Evolutionary conservation across 73 alveolate species (phyloP).

Genomic region (Tetrahymena elliotti): DNA sequence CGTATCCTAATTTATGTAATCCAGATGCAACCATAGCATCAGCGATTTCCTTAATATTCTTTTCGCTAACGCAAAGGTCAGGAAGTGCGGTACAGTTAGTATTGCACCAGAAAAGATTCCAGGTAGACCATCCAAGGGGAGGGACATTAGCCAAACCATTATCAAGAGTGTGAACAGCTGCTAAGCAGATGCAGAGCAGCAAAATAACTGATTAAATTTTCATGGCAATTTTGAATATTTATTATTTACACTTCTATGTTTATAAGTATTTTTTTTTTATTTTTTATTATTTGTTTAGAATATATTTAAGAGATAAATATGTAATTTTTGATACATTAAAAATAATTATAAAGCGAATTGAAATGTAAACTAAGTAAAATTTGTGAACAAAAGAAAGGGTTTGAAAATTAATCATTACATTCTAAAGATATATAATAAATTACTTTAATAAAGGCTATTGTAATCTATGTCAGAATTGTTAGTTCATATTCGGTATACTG

Average conservation of each 20-base stretch:
- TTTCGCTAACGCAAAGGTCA: constrained; percentile 37
- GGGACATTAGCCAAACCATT: constrained; percentile 73
- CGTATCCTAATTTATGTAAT: constrained; percentile 59
- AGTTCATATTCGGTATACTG: too few relatives aligned
- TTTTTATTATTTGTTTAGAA: background rate
- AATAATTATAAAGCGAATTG: too few relatives aligned
- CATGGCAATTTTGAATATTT: background rate
- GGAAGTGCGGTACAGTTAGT: background rate
- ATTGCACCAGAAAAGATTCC: constrained; percentile 70
- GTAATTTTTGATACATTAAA: background rate
- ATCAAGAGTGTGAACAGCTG: constrained; percentile 28
- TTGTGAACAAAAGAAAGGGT: background rate
- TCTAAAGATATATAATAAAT: too few relatives aligned
- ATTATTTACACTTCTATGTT: background rate
- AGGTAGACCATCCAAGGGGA: constrained; percentile 77
- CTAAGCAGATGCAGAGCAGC: background rate
- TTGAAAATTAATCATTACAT: background rate
- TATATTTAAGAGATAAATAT: background rate
- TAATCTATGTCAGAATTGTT: too few relatives aligned
- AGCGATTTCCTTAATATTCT: constrained; percentile 47
- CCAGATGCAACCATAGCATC: constrained; percentile 57
- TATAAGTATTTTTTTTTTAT: background rate
- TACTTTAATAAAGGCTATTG: too few relatives aligned
- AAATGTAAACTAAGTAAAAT: background rate
- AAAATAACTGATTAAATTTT: background rate